A percentile compares a stretch with the other conserved stretches of the same genome.
Evolutionary conservation across 2,329 filamentous ascomycete species (phyloP).

Genomic region (Phaeosphaeriaceae sp.): DNA sequence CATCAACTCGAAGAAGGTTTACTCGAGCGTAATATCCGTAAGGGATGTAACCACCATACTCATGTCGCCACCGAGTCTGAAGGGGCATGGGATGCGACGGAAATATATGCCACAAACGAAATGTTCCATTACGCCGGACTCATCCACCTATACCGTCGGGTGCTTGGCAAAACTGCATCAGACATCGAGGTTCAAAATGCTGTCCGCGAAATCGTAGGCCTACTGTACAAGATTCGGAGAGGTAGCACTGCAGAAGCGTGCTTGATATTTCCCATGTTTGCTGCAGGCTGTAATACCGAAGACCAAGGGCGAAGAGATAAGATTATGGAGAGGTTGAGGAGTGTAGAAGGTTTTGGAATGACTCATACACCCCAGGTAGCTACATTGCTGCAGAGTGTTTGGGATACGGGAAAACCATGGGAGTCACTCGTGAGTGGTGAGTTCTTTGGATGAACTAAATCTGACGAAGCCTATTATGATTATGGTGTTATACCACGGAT

Average conservation of each 20-base stretch:
- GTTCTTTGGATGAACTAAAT: conserved; percentile 67
- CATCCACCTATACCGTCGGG: conserved; percentile 76
- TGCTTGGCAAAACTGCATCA: conserved; percentile 65
- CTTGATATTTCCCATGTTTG: conserved; percentile 81
- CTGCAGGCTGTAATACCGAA: conserved; percentile 76
- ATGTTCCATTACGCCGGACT: conserved; percentile 81
- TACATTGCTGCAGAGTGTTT: conserved; percentile 70
- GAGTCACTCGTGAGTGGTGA: conserved; percentile 70
- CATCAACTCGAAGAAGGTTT: conserved; percentile 65
- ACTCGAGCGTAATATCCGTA: conserved; percentile 42
- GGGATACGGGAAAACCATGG: conserved; percentile 72
- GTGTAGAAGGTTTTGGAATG: conserved; percentile 76
- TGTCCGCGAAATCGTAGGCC: conserved; percentile 67
- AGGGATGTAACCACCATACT: conserved; percentile 52
- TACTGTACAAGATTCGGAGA: conserved; percentile 66
- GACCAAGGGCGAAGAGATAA: conserved; percentile 62
- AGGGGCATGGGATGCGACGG: conserved; percentile 63
- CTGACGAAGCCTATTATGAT: not conserved
- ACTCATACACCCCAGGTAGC: conserved; percentile 72
- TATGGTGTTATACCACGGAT: not conserved
- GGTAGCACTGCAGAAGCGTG: conserved; percentile 77
- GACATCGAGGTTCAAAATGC: conserved; percentile 68
- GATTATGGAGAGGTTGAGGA: conserved; percentile 69
- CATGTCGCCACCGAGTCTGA: conserved; percentile 44
- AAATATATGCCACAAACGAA: conserved; percentile 75